phyloP scores from a whole-genome alignment of 805 yeast genomes.

The Metschnikowia drakensbergensis region DNA sequence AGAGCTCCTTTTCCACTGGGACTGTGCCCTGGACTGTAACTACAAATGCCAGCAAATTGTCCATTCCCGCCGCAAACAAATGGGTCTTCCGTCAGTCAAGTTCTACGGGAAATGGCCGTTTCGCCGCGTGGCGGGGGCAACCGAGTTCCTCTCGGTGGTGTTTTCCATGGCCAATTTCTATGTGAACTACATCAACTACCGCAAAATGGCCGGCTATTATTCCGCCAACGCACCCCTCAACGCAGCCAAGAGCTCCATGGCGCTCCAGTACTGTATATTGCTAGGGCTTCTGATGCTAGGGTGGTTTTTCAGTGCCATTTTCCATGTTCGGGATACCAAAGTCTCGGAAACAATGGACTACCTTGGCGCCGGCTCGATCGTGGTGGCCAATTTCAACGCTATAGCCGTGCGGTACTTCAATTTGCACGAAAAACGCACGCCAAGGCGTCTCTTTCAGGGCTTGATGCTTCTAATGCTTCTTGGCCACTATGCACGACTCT shows the following conservation, averaged over 20 bases:
- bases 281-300: conserved; percentile 30
- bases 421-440: conserved; percentile 12
- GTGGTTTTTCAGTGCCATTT: conserved; percentile 36
- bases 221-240: conserved; percentile 17
- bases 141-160: conserved; percentile 33
- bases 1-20: conserved; percentile 28
- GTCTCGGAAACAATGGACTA: conserved; percentile 41
- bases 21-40: conserved; percentile 34
- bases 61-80: conserved; percentile 20
- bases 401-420: conserved; percentile 30
- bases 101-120: conserved; percentile 46
- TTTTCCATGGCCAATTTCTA: conserved; percentile 37
- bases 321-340: conserved; percentile 37
- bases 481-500: conserved; percentile 28
- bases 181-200: conserved; percentile 28
- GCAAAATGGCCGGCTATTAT: conserved; percentile 26
- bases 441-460: conserved; percentile 19
- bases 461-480: conserved; percentile 19
- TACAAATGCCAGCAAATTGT: conserved; percentile 39
- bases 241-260: conserved; percentile 22
- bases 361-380: conserved; percentile 39
- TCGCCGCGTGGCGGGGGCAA: conserved; percentile 31
- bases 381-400: conserved; percentile 34
- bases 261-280: conserved; percentile 28
- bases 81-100: conserved; percentile 31